These are phyloP conservation scores for Trapa bicornis DNA, from an alignment of 345 rosid species.

Conservation along the genomic window DNA sequence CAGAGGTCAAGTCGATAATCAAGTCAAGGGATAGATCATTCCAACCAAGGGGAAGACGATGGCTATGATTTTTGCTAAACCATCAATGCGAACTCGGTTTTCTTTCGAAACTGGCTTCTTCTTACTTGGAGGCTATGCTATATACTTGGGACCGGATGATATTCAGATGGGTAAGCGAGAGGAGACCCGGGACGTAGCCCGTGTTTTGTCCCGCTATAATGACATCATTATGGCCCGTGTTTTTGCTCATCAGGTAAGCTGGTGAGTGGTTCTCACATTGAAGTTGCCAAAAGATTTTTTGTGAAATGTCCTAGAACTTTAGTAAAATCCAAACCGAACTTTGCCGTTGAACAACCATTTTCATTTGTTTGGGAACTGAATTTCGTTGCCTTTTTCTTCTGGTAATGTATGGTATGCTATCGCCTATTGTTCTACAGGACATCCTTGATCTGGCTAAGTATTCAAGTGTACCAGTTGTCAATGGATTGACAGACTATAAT, in stretches of 20 bases:
- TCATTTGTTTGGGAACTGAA: not conserved
- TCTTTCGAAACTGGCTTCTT: constrained; percentile 91
- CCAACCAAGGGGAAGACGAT: constrained; percentile 86
- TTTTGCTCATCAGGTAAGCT: constrained; percentile 95
- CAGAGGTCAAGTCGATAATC: constrained; percentile 63
- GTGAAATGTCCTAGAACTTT: not conserved
- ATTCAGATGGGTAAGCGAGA: constrained; percentile 96
- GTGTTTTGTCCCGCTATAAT: constrained; percentile 77
- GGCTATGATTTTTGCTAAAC: constrained; percentile 96
- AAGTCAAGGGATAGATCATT: constrained; percentile 77
- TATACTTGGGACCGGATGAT: constrained; percentile 82
- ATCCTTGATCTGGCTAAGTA: constrained; percentile 82
- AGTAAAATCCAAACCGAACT: not conserved
- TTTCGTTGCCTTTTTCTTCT: not conserved
- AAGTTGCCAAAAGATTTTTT: not conserved
- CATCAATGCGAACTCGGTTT: constrained; percentile 94
- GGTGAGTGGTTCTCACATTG: constrained; percentile 34
- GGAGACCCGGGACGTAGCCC: constrained; percentile 93
- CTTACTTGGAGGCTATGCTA: constrained; percentile 92
- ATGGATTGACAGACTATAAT: constrained; percentile 88
- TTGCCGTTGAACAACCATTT: not conserved
- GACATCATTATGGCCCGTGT: constrained; percentile 93
- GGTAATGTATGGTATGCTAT: not conserved
- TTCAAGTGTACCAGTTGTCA: constrained; percentile 72
- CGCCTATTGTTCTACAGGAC: constrained; percentile 32